phyloP scores from a whole-genome alignment of 768 basidiomycete species.

The Hypsizygus marmoreus region DNA sequence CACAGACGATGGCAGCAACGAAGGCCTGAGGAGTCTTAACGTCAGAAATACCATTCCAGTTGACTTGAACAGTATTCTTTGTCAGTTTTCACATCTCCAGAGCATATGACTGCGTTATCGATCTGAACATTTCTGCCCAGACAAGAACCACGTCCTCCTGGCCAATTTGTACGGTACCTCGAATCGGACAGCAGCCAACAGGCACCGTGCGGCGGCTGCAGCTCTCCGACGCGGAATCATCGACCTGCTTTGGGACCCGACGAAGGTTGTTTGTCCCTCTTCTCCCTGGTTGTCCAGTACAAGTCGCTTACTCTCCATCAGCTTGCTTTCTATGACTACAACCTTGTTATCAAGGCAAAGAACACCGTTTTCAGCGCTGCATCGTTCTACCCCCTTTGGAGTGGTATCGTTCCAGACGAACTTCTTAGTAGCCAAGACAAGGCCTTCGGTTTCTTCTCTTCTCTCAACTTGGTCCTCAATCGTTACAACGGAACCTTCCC shows the following conservation, averaged over 20 bases:
- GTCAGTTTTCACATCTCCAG: constrained; percentile 41
- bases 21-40: constrained; percentile 70
- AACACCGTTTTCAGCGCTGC: constrained; percentile 72
- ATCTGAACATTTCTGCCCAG: constrained; percentile 31
- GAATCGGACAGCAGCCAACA: constrained; percentile 41
- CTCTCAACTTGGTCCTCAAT: constrained; percentile 76
- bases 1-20: constrained; percentile 38
- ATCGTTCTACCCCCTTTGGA: constrained; percentile 86
- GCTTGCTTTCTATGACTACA: constrained; percentile 93
- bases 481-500: constrained; percentile 90
- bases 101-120: constrained; percentile 5
- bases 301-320: constrained; percentile 11
- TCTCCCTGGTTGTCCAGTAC: background rate
- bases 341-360: constrained; percentile 65
- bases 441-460: constrained; percentile 72
- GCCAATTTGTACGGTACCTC: constrained; percentile 59
- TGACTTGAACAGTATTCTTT: constrained; percentile 84
- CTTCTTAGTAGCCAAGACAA: constrained; percentile 55
- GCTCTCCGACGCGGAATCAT: constrained; percentile 69
- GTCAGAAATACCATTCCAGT: constrained; percentile 70
- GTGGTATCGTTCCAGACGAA: constrained; percentile 78
- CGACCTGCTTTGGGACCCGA: constrained; percentile 84
- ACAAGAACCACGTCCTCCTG: constrained; percentile 62
- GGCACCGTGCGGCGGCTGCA: constrained; percentile 59
- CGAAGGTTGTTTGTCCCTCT: constrained; percentile 41